These are phyloP conservation scores for Pleurotus eryngii DNA, from an alignment of 768 basidiomycete species.

Conservation along the genomic window DNA sequence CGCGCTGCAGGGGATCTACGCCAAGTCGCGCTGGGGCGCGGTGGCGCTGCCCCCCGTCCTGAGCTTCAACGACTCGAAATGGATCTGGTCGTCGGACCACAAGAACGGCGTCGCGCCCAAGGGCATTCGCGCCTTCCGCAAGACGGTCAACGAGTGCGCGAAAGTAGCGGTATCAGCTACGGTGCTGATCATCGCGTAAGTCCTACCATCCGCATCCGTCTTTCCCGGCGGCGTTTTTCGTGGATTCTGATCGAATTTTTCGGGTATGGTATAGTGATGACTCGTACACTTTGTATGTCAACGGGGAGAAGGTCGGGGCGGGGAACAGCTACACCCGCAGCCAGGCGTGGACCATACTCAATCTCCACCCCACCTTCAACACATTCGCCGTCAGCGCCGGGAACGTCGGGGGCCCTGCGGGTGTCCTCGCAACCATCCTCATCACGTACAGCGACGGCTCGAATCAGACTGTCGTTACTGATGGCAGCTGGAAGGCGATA, in stretches of 20 bases:
- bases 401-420: slow-evolving; percentile 24
- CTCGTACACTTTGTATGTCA: slow-evolving; percentile 2
- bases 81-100: slow-evolving; percentile 5
- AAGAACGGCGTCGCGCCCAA: neutral
- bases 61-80: neutral
- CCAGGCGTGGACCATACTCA: slow-evolving; percentile 26
- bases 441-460: slow-evolving; percentile 22
- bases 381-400: slow-evolving; percentile 28
- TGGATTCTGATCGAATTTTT: neutral
- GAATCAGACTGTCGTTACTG: slow-evolving; percentile 14
- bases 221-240: neutral
- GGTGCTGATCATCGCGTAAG: neutral
- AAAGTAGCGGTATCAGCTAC: neutral
- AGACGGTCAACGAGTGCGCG: neutral
- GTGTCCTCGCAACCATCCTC: slow-evolving; percentile 18
- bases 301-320: slow-evolving; percentile 16
- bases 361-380: slow-evolving; percentile 14
- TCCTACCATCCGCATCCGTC: too few species aligned
- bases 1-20: neutral
- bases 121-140: slow-evolving; percentile 1
- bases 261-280: neutral
- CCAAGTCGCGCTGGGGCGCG: neutral
- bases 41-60: neutral
- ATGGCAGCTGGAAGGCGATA: slow-evolving; percentile 21
- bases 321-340: slow-evolving; percentile 16